Conservation (phyloP, 345 rosid genomes). For the Citrus maxima region DNA sequence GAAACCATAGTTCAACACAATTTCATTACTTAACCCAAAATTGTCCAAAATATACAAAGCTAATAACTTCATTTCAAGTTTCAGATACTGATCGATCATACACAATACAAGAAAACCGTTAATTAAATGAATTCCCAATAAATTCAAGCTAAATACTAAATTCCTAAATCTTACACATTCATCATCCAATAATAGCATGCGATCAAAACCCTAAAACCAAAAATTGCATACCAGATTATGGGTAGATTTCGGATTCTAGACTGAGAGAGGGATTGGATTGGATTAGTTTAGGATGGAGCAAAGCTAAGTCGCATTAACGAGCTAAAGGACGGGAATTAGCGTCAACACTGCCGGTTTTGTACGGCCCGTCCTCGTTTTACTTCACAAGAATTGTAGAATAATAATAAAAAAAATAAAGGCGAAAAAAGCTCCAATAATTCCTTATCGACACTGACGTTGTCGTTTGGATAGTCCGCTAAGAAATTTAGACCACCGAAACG, state of each 20-base stretch:
- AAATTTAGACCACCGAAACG: background rate
- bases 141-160: background rate
- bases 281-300: background rate
- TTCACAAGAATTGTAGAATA: background rate
- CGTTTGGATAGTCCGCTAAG: background rate
- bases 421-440: background rate
- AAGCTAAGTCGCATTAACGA: conserved; percentile 7
- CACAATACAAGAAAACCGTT: background rate
- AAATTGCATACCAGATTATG: background rate
- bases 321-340: conserved; percentile 1
- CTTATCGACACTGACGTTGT: background rate
- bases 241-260: background rate
- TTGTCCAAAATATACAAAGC: background rate
- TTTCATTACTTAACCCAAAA: background rate
- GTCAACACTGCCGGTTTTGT: conserved; percentile 11
- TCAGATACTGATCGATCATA: background rate
- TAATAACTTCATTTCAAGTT: background rate
- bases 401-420: background rate
- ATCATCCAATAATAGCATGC: background rate
- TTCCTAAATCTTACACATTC: background rate
- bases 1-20: background rate
- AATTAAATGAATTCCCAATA: background rate
- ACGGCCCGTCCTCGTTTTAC: conserved; percentile 19
- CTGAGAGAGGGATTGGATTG: background rate
- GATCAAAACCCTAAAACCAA: background rate